Conservation (phyloP, 106 monocot species). For the Dendrobium chrysotoxum region DNA sequence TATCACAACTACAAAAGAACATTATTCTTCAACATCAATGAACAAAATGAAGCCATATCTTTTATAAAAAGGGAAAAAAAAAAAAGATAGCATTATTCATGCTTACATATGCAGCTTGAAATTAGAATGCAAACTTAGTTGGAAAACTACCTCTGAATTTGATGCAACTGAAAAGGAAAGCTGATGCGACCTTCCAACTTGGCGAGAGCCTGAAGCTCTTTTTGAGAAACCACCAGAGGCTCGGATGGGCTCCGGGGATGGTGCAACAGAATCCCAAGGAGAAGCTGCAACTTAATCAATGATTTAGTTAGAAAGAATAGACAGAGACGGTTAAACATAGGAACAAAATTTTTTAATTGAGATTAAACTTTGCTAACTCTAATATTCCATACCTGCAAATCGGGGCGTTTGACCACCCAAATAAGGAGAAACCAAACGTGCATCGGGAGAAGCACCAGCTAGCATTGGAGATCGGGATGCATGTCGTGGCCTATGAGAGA, state of each 20-base stretch:
- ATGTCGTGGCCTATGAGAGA: slow-evolving; percentile 21
- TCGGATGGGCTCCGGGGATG: slow-evolving; percentile 85
- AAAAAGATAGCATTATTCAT: neutral
- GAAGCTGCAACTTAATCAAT: slow-evolving; percentile 36
- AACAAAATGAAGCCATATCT: neutral
- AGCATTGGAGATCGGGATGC: slow-evolving; percentile 83
- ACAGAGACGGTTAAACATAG: neutral
- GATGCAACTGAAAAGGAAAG: slow-evolving; percentile 33
- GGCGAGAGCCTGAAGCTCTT: slow-evolving; percentile 36
- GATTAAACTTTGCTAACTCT: neutral
- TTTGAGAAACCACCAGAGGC: slow-evolving; percentile 71
- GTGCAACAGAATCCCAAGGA: slow-evolving; percentile 78
- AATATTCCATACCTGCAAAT: slow-evolving; percentile 35
- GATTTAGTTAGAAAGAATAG: neutral
- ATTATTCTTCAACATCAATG: neutral
- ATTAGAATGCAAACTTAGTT: neutral
- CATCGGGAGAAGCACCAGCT: slow-evolving; percentile 79
- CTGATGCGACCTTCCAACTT: slow-evolving; percentile 45
- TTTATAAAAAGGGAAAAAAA: neutral
- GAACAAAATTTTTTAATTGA: neutral
- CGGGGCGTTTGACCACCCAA: slow-evolving; percentile 76
- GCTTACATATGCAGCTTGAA: neutral
- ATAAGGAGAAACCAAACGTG: slow-evolving; percentile 87
- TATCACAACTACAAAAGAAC: neutral
- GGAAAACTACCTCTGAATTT: slow-evolving; percentile 40